Evolutionary conservation across 2,329 filamentous ascomycete genomes (phyloP).

Genomic region (Trichoderma arundinaceum): DNA sequence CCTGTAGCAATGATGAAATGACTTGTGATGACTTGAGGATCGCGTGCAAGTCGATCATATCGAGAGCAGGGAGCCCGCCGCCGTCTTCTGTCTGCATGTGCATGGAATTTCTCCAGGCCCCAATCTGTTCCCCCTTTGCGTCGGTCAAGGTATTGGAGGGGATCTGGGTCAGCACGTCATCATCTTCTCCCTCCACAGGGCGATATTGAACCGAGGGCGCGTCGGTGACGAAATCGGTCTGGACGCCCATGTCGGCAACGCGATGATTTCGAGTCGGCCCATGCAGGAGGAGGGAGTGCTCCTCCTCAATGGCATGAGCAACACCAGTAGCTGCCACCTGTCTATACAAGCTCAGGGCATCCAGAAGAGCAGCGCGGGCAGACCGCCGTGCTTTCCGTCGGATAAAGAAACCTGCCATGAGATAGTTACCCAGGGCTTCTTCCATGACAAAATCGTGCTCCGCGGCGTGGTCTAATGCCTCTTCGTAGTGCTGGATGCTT

Average conservation of each 20-base stretch:
- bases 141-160: conserved; percentile 49
- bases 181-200: conserved; percentile 52
- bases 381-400: conserved; percentile 68
- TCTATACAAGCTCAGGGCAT: conserved; percentile 71
- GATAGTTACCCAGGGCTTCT: conserved; percentile 73
- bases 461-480: conserved; percentile 72
- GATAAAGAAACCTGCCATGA: conserved; percentile 74
- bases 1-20: conserved; percentile 76
- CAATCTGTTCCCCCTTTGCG: conserved; percentile 62
- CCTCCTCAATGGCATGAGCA: conserved; percentile 68
- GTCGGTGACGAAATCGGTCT: conserved; percentile 73
- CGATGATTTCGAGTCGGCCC: conserved; percentile 64
- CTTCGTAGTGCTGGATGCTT: conserved; percentile 70
- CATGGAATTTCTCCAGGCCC: conserved; percentile 68
- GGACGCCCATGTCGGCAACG: conserved; percentile 67
- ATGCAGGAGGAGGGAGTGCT: conserved; percentile 70
- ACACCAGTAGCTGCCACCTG: conserved; percentile 73
- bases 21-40: conserved; percentile 81
- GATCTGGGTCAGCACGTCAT: conserved; percentile 49
- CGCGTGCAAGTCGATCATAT: conserved; percentile 82
- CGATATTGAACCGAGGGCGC: conserved; percentile 59
- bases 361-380: conserved; percentile 70
- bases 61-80: conserved; percentile 71
- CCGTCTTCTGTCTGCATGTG: conserved; percentile 60
- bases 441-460: conserved; percentile 71